Base-by-base conservation (phyloP, 78 protist species). In the Speleostelium caveatum region DNA sequence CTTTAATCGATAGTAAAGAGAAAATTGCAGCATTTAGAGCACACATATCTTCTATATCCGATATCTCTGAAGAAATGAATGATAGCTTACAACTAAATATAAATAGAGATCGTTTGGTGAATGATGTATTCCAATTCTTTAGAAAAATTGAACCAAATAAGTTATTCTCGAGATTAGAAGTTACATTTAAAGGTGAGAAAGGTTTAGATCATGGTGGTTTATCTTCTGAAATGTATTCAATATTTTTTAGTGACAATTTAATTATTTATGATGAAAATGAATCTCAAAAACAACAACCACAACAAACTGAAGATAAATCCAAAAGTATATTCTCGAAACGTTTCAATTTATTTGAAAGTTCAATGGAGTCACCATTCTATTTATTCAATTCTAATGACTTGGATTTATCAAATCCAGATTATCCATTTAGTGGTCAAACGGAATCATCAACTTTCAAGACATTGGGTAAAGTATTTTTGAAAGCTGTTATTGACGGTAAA, bases 161-260 rank as follows among this genome's bases (percentile, higher is more conserved):
- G 58, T 26, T 79, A 24, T 79, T 79, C 22, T 55, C 66, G 4
- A n/a, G 35, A 12, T 39, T 79, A 45, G 88, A 79, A n/a, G 68
- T 79, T 17, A 41, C 73, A 2, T 79, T 79, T 59, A 33, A 67
- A 51, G 88, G 88, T 56, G 88, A 79, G 39, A 79, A 79, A 55
- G 88, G 88, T 56, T 28, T 79, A n/a, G 88, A 79, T 55, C 67
- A 66, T 55, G 88, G 88, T 26, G 88, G 88, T 22, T 39, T 79
- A 38, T 38, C 66, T 17, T 55, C 69, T 39, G 88, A 79, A 56
- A 79, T 79, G 88, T 79, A 79, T 28, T 67, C 77, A 16, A 19
- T 79, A 17, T 79, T 79, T 22, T 67, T 67, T 59, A 79, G 41
- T 67, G 76, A 79, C 21, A 67, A 19, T 38, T 26, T 14, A 24